These are phyloP conservation scores for Chaetomiaceae sp. DNA, from an alignment of 2,329 filamentous ascomycete genomes.

Conservation along the genomic window DNA sequence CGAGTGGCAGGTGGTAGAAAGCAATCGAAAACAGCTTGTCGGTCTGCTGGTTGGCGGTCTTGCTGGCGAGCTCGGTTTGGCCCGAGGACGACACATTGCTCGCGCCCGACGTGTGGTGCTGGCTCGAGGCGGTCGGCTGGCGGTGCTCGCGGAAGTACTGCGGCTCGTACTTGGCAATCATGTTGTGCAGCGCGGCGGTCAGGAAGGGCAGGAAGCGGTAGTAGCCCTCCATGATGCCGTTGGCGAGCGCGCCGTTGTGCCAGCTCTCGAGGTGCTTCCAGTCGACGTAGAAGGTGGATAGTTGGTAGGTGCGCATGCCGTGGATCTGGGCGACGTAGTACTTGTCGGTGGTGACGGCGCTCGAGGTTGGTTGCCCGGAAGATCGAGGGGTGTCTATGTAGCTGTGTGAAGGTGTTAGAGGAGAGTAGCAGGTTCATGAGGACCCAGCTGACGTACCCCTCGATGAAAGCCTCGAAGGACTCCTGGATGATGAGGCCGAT, in stretches of 20 bases:
- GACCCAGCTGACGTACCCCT: slow-evolving; percentile 64
- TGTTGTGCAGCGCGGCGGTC: slow-evolving; percentile 80
- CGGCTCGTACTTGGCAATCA: slow-evolving; percentile 92
- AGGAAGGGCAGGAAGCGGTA: slow-evolving; percentile 94
- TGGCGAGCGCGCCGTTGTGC: slow-evolving; percentile 75
- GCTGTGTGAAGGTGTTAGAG: slow-evolving; percentile 31
- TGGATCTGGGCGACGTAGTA: slow-evolving; percentile 84
- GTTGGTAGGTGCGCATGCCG: slow-evolving; percentile 65
- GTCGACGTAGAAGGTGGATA: slow-evolving; percentile 86
- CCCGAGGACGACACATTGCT: slow-evolving; percentile 59
- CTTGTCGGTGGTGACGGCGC: slow-evolving; percentile 69
- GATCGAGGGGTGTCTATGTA: slow-evolving; percentile 66
- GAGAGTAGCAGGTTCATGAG: no score
- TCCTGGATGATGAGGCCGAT: slow-evolving; percentile 71
- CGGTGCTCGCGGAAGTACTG: slow-evolving; percentile 91
- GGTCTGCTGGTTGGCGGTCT: slow-evolving; percentile 88
- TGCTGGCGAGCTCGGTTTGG: slow-evolving; percentile 63
- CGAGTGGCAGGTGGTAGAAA: slow-evolving; percentile 87
- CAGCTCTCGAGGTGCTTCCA: slow-evolving; percentile 76
- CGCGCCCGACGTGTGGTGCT: slow-evolving; percentile 62
- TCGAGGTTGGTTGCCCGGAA: slow-evolving; percentile 61
- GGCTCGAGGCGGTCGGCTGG: slow-evolving; percentile 73
- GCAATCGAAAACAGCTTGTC: slow-evolving; percentile 93
- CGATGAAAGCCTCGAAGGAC: slow-evolving; percentile 75
- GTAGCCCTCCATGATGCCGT: slow-evolving; percentile 84